Conservation (phyloP, 2,329 filamentous ascomycete species). For the Aureobasidium sp. region DNA sequence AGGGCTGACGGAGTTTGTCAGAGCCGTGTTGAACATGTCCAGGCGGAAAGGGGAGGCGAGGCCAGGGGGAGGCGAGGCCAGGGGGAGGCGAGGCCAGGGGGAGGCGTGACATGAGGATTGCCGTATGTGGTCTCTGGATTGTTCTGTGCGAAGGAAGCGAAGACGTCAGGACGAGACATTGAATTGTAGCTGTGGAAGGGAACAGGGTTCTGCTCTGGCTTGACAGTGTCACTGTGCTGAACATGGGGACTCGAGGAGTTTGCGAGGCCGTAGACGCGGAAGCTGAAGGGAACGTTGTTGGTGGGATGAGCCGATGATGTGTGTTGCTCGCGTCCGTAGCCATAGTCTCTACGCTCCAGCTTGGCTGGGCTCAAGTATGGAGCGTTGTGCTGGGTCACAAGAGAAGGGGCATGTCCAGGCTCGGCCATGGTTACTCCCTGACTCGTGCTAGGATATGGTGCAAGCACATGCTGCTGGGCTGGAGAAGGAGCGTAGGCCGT, state of each 20-base stretch:
- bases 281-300: background rate
- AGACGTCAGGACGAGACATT: background rate
- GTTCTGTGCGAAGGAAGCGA: background rate
- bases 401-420: background rate
- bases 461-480: background rate
- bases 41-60: background rate
- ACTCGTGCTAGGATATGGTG: background rate
- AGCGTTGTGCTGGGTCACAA: background rate
- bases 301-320: background rate
- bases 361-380: background rate
- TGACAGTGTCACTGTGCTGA: background rate
- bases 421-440: background rate
- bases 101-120: background rate
- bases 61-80: background rate
- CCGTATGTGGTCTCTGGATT: background rate
- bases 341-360: background rate
- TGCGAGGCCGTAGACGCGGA: background rate
- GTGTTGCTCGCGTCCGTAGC: background rate
- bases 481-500: background rate
- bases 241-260: background rate
- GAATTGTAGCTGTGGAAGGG: background rate
- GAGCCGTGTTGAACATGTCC: slow-evolving; percentile 3
- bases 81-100: background rate
- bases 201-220: background rate
- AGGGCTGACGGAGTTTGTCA: background rate